Conservation (phyloP, 306 rosid species). For the Pueraria montana region DNA sequence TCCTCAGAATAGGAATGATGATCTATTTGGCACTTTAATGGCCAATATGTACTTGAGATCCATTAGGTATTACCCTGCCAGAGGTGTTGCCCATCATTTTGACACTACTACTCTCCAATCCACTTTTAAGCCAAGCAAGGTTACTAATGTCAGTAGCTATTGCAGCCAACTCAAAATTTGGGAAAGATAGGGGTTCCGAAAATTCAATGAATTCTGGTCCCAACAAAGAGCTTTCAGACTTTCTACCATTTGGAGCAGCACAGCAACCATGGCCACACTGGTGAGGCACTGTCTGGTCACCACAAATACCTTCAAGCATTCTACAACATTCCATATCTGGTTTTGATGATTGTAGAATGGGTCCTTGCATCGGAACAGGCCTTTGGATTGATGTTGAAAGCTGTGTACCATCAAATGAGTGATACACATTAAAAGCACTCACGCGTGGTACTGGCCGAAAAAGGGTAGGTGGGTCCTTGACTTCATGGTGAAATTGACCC, state of each 20-base stretch:
- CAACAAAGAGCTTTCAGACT: slow-evolving; percentile 61
- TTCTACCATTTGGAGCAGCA: slow-evolving; percentile 48
- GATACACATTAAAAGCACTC: slow-evolving; percentile 84
- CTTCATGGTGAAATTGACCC: slow-evolving; percentile 58
- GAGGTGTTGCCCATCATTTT: slow-evolving; percentile 74
- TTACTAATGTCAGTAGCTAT: slow-evolving; percentile 91
- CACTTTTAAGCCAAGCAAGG: slow-evolving; percentile 98
- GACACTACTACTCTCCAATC: slow-evolving; percentile 82
- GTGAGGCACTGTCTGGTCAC: slow-evolving; percentile 67
- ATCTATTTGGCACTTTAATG: slow-evolving; percentile 47
- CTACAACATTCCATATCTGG: slow-evolving; percentile 68
- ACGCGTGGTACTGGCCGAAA: slow-evolving; percentile 80
- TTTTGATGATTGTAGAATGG: slow-evolving; percentile 65
- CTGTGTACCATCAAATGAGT: slow-evolving; percentile 61
- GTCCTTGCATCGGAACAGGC: slow-evolving; percentile 74
- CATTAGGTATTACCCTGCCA: slow-evolving; percentile 58
- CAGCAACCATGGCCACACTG: slow-evolving; percentile 92
- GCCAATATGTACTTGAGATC: slow-evolving; percentile 62
- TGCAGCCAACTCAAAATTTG: slow-evolving; percentile 91
- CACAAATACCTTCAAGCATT: slow-evolving; percentile 64
- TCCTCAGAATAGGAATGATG: slow-evolving; percentile 27
- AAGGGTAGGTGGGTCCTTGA: slow-evolving; percentile 71
- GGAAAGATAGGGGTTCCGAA: slow-evolving; percentile 77
- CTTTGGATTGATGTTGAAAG: slow-evolving; percentile 56
- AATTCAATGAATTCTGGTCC: slow-evolving; percentile 93